Conservation (phyloP, 106 monocot genomes). For the Cymbidium sinense region DNA sequence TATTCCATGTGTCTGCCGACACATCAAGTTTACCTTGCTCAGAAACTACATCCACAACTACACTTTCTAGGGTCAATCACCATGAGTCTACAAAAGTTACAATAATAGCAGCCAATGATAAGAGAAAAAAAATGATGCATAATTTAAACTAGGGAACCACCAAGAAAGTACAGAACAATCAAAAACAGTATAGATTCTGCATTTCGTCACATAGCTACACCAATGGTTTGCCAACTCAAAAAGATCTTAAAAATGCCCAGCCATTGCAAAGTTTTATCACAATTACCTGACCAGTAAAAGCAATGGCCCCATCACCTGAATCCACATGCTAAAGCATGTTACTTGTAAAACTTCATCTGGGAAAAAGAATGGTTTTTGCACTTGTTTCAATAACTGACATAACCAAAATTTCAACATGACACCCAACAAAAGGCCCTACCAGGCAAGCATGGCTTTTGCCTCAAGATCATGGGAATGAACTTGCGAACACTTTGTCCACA, state of each 20-base stretch:
- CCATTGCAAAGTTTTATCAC: background rate
- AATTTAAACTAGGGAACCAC: background rate
- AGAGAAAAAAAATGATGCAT: background rate
- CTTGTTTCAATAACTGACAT: background rate
- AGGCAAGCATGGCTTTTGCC: background rate
- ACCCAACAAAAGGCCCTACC: background rate
- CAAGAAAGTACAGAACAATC: background rate
- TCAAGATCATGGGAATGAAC: background rate
- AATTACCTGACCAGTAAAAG: background rate
- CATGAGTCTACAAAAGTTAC: background rate
- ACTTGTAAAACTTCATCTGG: background rate
- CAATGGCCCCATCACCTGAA: background rate
- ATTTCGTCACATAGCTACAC: background rate
- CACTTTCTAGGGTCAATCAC: background rate
- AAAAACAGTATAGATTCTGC: background rate
- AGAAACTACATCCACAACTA: background rate
- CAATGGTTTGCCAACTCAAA: background rate
- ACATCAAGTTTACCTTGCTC: background rate
- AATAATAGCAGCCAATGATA: background rate
- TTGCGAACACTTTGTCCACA: background rate
- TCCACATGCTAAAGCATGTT: background rate
- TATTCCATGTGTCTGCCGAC: background rate
- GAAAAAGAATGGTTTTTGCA: background rate
- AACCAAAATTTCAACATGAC: background rate
- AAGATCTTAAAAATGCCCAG: background rate